Evolutionary conservation across 176 grass and related monocot genomes (phyloP).

Genomic region (Zea mays): DNA sequence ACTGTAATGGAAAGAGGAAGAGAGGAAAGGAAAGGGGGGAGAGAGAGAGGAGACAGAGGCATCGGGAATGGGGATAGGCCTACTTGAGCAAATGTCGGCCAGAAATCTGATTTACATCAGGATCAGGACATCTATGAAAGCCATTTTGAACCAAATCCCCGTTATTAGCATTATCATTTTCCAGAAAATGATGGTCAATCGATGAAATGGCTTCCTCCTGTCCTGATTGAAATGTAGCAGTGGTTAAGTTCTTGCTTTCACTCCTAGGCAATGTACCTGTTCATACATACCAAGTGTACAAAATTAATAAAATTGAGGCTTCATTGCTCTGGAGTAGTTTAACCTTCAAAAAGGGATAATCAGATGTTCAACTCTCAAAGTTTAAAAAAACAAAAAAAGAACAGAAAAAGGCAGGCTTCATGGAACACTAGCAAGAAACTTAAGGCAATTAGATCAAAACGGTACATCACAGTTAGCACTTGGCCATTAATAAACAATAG

Average conservation of each 20-base stretch:
- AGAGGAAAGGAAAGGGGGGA: not conserved
- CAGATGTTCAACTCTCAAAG: not conserved
- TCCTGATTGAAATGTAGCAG: slow-evolving; percentile 30
- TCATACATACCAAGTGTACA: slow-evolving; percentile 45
- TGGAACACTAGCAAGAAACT: slow-evolving; percentile 16
- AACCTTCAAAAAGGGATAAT: slow-evolving; percentile 13
- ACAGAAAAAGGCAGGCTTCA: not conserved
- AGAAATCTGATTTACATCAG: slow-evolving; percentile 20
- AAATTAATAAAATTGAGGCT: slow-evolving; percentile 20
- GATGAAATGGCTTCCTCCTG: slow-evolving; percentile 41
- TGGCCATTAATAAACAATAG: not conserved
- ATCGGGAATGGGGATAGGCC: not conserved
- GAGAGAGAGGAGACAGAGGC: not conserved
- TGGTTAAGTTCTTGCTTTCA: slow-evolving; percentile 38
- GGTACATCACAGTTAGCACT: not conserved
- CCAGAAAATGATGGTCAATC: slow-evolving; percentile 36
- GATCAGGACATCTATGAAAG: slow-evolving; percentile 26
- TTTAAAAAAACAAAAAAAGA: not conserved
- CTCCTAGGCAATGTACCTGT: slow-evolving; percentile 43
- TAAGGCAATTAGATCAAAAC: slow-evolving; percentile 16
- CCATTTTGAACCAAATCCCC: slow-evolving; percentile 52
- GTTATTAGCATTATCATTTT: slow-evolving; percentile 37
- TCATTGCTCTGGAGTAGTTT: not conserved
- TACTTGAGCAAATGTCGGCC: slow-evolving; percentile 48
- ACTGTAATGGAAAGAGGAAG: not conserved